Evolutionary conservation across 73 alveolate species (phyloP), one percentile per base, ranked within the genome.

Genomic region (Symbiodinium pilosum): DNA sequence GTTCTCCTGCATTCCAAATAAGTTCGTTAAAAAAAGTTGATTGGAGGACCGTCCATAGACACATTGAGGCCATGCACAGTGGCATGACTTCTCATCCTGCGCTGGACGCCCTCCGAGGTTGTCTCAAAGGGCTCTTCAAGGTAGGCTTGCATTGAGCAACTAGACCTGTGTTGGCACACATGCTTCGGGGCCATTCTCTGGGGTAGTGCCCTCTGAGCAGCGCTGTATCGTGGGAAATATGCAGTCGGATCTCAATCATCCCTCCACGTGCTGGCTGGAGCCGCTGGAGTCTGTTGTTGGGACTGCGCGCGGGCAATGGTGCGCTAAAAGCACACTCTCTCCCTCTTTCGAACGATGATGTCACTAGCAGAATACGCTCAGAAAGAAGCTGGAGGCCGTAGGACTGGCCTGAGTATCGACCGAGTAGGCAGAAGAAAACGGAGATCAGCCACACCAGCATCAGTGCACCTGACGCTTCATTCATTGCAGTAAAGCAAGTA

Each of bases 331-430:
- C n/a, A n/a, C n/a, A n/a, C n/a, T n/a, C n/a, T n/a, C n/a, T n/a
- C n/a, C n/a, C n/a, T n/a, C n/a, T n/a, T n/a, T n/a, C n/a, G n/a
- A n/a, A n/a, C n/a, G n/a, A n/a, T n/a, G n/a, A n/a, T n/a, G n/a
- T n/a, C n/a, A n/a, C n/a, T n/a, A n/a, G n/a, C n/a, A n/a, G n/a
- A n/a, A n/a, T n/a, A n/a, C n/a, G n/a, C n/a, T n/a, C n/a, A n/a
- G n/a, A n/a, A n/a, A n/a, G n/a, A n/a, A n/a, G n/a, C n/a, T n/a
- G n/a, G n/a, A n/a, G n/a, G n/a, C n/a, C n/a, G n/a, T n/a, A n/a
- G n/a, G n/a, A n/a, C n/a, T n/a, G n/a, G n/a, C 85, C 85, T 73
- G 85, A 73, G 88, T 83, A 91, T 68, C 87, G 87, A 21, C 97
- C 97, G 68, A 91, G 68, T 28, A 91, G 81, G 88, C 97, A 91